Percentiles rank a stretch among this genome's conserved stretches.
phyloP scores from a whole-genome alignment of 148 eudicot genomes.

The Simmondsia chinensis region DNA sequence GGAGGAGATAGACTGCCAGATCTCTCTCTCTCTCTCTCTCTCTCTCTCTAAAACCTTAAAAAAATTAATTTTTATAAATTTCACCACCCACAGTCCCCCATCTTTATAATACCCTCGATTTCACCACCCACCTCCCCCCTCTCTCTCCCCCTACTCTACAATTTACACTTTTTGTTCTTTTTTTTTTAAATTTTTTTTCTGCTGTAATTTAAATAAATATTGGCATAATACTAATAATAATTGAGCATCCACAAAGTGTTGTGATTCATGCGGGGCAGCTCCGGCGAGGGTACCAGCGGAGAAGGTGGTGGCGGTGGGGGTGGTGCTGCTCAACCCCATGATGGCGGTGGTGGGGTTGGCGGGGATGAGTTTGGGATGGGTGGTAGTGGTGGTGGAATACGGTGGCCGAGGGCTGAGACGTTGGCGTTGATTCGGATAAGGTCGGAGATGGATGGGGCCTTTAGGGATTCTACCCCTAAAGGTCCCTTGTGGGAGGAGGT shows the following conservation, averaged over 20 bases:
- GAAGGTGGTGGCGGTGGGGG: conserved; percentile 19
- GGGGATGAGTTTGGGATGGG: conserved; percentile 18
- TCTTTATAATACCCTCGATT: conserved; percentile 78
- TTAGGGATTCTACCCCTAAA: conserved; percentile 87
- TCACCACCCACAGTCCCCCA: conserved; percentile 30
- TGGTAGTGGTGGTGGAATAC: conserved; percentile 56
- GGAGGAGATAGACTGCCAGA: conserved; percentile 73
- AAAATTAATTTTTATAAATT: conserved; percentile 12
- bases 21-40: conserved; percentile 32
- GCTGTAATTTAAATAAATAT: neutral
- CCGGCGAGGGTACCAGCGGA: conserved; percentile 18
- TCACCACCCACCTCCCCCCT: conserved; percentile 32
- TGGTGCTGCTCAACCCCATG: conserved; percentile 4
- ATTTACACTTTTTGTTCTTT: neutral
- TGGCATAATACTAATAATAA: neutral
- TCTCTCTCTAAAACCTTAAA: conserved; percentile 29
- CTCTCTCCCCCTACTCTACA: neutral
- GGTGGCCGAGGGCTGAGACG: conserved; percentile 97
- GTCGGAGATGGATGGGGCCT: conserved; percentile 82
- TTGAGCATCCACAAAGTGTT: too few species aligned
- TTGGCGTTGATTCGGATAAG: conserved; percentile 70
- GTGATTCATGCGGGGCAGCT: conserved; percentile 22
- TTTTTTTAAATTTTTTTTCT: conserved; percentile 6
- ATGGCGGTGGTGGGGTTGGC: conserved; percentile 26
- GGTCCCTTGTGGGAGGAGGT: conserved; percentile 96